Percentiles rank a stretch among this genome's conserved stretches.
These are phyloP conservation scores for Dactylellina cionopaga DNA, from an alignment of 2,329 filamentous ascomycete species.

Conservation along the genomic window DNA sequence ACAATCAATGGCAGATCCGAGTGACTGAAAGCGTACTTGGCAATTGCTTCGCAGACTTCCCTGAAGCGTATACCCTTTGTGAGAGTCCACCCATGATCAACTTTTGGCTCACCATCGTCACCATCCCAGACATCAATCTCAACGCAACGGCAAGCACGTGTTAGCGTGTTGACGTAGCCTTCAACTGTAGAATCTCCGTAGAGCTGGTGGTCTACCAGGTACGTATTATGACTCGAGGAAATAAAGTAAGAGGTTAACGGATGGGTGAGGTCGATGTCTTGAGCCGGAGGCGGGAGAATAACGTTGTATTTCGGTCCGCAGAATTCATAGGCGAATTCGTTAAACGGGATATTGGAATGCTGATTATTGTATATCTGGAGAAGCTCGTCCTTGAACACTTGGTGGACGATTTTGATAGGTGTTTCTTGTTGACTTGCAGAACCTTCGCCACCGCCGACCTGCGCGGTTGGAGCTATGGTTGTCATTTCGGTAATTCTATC, in stretches of 20 bases:
- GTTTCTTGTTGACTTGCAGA: slow-evolving; percentile 30
- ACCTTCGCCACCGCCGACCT: slow-evolving; percentile 50
- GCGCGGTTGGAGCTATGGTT: slow-evolving; percentile 24
- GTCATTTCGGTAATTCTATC: slow-evolving; percentile 24
- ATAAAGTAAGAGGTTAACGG: slow-evolving; percentile 76
- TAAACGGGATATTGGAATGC: slow-evolving; percentile 21
- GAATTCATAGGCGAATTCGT: slow-evolving; percentile 50
- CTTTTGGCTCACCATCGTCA: slow-evolving; percentile 75
- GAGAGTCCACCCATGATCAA: slow-evolving; percentile 86
- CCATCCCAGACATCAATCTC: slow-evolving; percentile 80
- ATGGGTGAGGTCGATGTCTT: slow-evolving; percentile 66
- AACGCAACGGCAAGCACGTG: slow-evolving; percentile 73
- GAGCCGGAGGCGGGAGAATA: slow-evolving; percentile 56
- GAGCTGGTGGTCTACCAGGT: slow-evolving; percentile 75
- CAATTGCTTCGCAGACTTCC: slow-evolving; percentile 82
- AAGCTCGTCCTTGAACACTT: slow-evolving; percentile 50
- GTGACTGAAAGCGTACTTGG: slow-evolving; percentile 75
- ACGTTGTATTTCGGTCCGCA: slow-evolving; percentile 48
- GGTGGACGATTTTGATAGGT: slow-evolving; percentile 48
- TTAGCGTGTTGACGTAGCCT: slow-evolving; percentile 72
- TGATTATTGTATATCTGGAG: slow-evolving; percentile 45
- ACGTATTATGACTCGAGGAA: slow-evolving; percentile 78
- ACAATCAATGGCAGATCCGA: slow-evolving; percentile 82
- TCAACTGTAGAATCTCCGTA: slow-evolving; percentile 71
- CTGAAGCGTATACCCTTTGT: slow-evolving; percentile 88